Conservation (phyloP, 2,329 filamentous ascomycete species). For the Diaporthe citri region DNA sequence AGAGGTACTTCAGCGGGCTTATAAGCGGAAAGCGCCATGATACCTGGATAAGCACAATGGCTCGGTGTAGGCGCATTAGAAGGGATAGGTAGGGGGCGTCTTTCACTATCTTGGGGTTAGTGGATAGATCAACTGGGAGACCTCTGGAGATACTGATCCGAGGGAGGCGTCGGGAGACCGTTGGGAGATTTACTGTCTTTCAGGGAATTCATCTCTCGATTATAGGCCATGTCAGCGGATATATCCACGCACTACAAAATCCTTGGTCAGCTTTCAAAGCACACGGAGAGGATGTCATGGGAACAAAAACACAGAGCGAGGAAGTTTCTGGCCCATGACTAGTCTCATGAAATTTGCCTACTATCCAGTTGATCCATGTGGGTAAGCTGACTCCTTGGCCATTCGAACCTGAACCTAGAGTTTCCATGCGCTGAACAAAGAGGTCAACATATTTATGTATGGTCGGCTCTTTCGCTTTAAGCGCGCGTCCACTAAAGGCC, state of each 20-base stretch:
- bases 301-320: neutral
- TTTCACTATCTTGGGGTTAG: neutral
- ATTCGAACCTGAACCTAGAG: neutral
- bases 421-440: slow-evolving; percentile 43
- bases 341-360: neutral
- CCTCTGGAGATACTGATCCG: too few species aligned
- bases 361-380: slow-evolving; percentile 42
- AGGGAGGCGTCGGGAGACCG: neutral
- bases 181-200: neutral
- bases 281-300: neutral
- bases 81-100: slow-evolving; percentile 8
- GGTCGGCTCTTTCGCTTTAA: slow-evolving; percentile 40
- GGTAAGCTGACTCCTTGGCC: slow-evolving; percentile 37
- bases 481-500: slow-evolving; percentile 43
- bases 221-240: slow-evolving; percentile 42
- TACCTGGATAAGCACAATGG: neutral
- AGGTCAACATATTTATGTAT: slow-evolving; percentile 43
- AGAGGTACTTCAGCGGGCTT: slow-evolving; percentile 8
- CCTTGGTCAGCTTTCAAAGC: neutral
- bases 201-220: slow-evolving; percentile 37
- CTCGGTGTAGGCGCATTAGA: neutral
- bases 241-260: slow-evolving; percentile 37
- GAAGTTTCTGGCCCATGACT: neutral
- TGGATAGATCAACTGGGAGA: neutral
- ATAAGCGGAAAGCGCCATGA: slow-evolving; percentile 28